These are phyloP conservation scores for Candida sakaeoensis DNA, from an alignment of 805 yeast genomes.

Conservation along the genomic window DNA sequence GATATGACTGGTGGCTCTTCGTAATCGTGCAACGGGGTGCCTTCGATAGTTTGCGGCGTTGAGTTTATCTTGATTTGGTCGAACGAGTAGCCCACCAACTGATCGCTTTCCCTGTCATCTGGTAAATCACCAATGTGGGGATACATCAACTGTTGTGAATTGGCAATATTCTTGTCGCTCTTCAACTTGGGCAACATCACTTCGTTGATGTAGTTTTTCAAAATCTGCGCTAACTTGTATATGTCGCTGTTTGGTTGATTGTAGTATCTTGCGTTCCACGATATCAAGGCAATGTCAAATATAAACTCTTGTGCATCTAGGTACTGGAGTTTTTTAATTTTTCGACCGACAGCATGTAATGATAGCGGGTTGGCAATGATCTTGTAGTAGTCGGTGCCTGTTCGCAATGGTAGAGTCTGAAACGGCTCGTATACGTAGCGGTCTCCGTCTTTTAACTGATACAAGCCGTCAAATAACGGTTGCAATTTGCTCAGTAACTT, in stretches of 20 bases:
- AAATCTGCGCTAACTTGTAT: constrained; percentile 61
- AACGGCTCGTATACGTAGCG: constrained; percentile 52
- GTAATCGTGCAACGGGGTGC: constrained; percentile 6
- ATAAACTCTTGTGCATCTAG: constrained; percentile 63
- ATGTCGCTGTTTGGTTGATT: constrained; percentile 68
- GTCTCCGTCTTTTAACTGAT: constrained; percentile 41
- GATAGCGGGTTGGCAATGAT: constrained; percentile 80
- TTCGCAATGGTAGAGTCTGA: constrained; percentile 69
- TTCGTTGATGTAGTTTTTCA: constrained; percentile 49
- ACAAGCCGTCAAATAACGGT: constrained; percentile 35
- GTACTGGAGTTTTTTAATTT: constrained; percentile 54
- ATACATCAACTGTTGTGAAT: constrained; percentile 38
- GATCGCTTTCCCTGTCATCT: constrained; percentile 36
- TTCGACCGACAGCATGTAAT: constrained; percentile 63
- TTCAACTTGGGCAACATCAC: constrained; percentile 47
- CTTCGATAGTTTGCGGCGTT: constrained; percentile 11
- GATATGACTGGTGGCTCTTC: constrained; percentile 8
- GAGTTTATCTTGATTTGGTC: constrained; percentile 17
- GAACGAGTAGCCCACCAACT: constrained; percentile 9
- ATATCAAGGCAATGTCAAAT: constrained; percentile 74
- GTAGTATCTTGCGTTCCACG: constrained; percentile 86
- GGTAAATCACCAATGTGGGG: constrained; percentile 74
- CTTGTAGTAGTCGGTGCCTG: constrained; percentile 75
- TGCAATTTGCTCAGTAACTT: constrained; percentile 32
- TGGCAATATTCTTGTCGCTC: constrained; percentile 35